phyloP scores from a whole-genome alignment of 495 filamentous ascomycete species.

The Aspergillus funiculosus region DNA sequence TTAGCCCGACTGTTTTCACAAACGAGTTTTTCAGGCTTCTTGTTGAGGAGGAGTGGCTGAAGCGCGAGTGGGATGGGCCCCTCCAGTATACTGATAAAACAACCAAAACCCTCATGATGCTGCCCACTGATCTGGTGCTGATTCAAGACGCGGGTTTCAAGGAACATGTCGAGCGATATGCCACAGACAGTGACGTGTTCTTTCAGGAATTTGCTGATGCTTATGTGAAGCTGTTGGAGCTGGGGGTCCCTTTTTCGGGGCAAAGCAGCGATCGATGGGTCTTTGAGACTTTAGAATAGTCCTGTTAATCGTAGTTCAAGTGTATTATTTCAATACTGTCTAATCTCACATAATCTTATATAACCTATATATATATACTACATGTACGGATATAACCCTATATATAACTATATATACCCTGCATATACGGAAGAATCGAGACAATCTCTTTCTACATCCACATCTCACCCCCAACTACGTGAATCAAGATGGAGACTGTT shows the following conservation, averaged over 20 bases:
- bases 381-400: too few relatives aligned
- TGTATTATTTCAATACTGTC: too few relatives aligned
- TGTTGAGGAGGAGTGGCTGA: constrained; percentile 85
- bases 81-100: constrained; percentile 76
- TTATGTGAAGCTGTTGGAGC: constrained; percentile 79
- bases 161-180: constrained; percentile 81
- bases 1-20: constrained; percentile 87
- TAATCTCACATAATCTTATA: too few relatives aligned
- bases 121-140: constrained; percentile 85
- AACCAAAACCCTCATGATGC: constrained; percentile 91
- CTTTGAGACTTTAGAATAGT: constrained; percentile 67
- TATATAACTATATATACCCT: too few relatives aligned
- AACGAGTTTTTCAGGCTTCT: constrained; percentile 93
- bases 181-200: constrained; percentile 84
- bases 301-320: too few relatives aligned
- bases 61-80: constrained; percentile 90
- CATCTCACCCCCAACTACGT: not conserved
- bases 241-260: constrained; percentile 82
- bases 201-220: constrained; percentile 88
- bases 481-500: constrained; percentile 36
- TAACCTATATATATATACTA: too few relatives aligned
- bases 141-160: constrained; percentile 85
- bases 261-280: constrained; percentile 59
- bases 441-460: too few relatives aligned
- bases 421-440: too few relatives aligned